Conservation (phyloP, 169 alveolate species). For the Eimeria necatrix region DNA sequence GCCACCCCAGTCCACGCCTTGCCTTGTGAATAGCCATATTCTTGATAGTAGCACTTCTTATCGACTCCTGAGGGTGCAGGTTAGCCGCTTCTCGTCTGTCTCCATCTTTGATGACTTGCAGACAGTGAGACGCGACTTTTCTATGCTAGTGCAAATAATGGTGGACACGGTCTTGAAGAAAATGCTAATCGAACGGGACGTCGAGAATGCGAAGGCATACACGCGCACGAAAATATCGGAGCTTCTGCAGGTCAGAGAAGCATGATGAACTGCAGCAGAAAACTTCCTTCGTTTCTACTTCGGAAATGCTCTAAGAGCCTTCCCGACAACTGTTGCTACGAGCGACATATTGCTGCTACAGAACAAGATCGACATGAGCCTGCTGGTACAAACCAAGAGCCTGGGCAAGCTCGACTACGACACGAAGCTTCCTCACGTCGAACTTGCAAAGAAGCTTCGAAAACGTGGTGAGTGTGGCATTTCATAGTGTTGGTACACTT, state of each 20-base stretch:
- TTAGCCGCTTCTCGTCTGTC: not conserved
- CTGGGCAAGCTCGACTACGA: conserved; percentile 96
- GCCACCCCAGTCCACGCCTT: too few species aligned
- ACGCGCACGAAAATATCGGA: conserved; percentile 86
- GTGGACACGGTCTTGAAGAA: conserved; percentile 94
- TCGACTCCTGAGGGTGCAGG: too few species aligned
- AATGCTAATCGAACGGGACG: conserved; percentile 94
- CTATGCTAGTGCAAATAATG: conserved; percentile 97
- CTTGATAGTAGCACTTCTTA: too few species aligned
- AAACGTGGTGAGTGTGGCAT: conserved; percentile 87
- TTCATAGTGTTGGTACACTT: conserved; percentile 81
- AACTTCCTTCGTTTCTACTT: not conserved
- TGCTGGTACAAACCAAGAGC: conserved; percentile 98
- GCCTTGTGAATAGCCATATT: too few species aligned
- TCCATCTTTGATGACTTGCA: conserved; percentile 82
- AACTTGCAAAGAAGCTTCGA: conserved; percentile 98
- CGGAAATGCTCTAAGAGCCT: not conserved
- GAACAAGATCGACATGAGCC: conserved; percentile 98
- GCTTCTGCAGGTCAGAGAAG: conserved; percentile 57
- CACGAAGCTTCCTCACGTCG: conserved; percentile 99
- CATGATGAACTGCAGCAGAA: not conserved
- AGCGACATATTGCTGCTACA: conserved; percentile 87
- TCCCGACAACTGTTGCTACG: not conserved
- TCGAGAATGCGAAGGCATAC: conserved; percentile 95
- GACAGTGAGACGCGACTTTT: conserved; percentile 99